phyloP scores from a whole-genome alignment of 306 rosid genomes.

The Mimosa bimucronata region DNA sequence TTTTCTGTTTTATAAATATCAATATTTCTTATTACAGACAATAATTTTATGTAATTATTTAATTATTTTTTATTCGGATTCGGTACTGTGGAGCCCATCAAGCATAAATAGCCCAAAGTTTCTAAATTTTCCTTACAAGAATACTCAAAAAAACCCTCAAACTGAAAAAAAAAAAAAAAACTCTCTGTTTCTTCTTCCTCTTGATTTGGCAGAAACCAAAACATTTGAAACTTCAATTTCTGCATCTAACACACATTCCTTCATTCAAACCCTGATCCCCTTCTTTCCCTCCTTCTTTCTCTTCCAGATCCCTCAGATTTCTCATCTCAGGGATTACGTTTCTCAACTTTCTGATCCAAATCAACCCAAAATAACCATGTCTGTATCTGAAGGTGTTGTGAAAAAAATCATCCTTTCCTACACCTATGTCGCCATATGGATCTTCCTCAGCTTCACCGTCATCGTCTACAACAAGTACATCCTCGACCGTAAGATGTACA shows the following conservation, averaged over 20 bases:
- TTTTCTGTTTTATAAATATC: background rate
- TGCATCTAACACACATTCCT: background rate
- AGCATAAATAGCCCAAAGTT: background rate
- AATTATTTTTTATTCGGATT: background rate
- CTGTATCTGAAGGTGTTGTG: constrained; percentile 21
- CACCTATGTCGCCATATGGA: constrained; percentile 27
- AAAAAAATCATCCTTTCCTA: constrained; percentile 20
- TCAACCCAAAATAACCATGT: constrained; percentile 2
- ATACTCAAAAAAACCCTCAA: background rate
- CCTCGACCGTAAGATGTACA: constrained; percentile 69
- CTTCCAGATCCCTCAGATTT: constrained; percentile 17
- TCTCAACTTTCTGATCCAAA: background rate
- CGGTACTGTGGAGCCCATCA: background rate
- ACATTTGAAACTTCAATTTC: background rate
- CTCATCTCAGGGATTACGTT: background rate
- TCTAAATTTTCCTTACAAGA: background rate
- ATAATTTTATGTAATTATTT: background rate
- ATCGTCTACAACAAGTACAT: constrained; percentile 79
- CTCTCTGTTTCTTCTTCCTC: background rate
- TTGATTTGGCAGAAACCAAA: background rate
- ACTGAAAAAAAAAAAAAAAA: background rate
- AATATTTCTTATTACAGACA: background rate
- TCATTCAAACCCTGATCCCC: background rate
- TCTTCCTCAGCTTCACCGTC: constrained; percentile 71
- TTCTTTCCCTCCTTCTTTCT: background rate